A percentile compares a stretch with the other conserved stretches of the same genome.
Conservation (phyloP, 148 eudicot genomes). For the Rhododendron simsii region DNA sequence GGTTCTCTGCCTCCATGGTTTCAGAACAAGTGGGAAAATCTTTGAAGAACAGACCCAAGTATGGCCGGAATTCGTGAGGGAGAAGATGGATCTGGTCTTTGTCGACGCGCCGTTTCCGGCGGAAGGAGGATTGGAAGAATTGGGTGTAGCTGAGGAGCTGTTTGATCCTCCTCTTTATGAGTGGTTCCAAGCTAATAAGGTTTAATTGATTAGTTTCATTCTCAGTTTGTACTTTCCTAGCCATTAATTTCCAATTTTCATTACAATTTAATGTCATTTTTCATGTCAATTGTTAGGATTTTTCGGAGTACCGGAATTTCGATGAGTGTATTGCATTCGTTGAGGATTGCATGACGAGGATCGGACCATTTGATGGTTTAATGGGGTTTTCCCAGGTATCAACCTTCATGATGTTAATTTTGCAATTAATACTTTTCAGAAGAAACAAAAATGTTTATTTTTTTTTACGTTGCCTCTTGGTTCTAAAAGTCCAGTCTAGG, state of each 20-base stretch:
- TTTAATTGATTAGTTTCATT: not conserved
- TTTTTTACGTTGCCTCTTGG: not conserved
- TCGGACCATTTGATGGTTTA: conserved; percentile 29
- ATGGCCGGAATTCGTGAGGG: conserved; percentile 24
- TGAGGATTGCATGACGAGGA: conserved; percentile 19
- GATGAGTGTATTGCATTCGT: conserved; percentile 15
- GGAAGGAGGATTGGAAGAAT: not conserved
- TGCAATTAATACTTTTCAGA: too few species aligned
- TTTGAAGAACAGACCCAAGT: not conserved
- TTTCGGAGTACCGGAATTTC: conserved; percentile 2
- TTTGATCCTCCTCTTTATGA: conserved; percentile 25
- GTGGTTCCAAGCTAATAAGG: conserved; percentile 20
- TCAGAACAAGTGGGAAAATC: conserved; percentile 16
- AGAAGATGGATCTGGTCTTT: conserved; percentile 25
- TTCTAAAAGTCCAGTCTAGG: not conserved
- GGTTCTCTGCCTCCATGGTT: conserved; percentile 27
- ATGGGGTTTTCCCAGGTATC: conserved; percentile 15
- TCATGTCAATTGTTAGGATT: not conserved
- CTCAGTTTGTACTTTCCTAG: not conserved
- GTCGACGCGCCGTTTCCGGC: conserved; percentile 23
- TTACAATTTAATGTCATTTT: not conserved
- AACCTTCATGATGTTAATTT: too few species aligned
- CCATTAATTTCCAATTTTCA: not conserved
- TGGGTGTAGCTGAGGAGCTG: conserved; percentile 2
- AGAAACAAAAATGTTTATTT: not conserved